Base-by-base conservation (phyloP, 2,329 filamentous ascomycete species). In the Claviceps paspali region DNA sequence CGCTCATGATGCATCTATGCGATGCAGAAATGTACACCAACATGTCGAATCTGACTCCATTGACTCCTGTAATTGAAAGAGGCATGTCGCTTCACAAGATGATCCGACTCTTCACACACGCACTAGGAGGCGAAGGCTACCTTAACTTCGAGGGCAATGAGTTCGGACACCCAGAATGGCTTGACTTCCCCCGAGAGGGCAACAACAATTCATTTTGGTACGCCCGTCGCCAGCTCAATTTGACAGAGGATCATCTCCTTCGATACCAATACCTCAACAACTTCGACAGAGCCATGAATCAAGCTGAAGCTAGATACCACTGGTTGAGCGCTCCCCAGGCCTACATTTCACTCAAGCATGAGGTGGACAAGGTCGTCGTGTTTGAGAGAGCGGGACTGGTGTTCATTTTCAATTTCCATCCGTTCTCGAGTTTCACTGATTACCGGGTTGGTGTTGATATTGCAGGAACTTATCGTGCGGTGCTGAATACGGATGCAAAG, bases 81-180 rank as follows among this genome's bases (percentile, higher is more conserved):
- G 91, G 91, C 38, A 81, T 98, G 66, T 74, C 83, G 4, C 65
- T 98, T 27, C 91, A 98, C 70, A 98, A 98, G 67, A 81, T 98
- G 81, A 95, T 98, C 51, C 82, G 91, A 11, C 74, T 98, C 12
- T 65, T 98, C 45, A 96, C 91, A 1, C 88, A 98, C 55, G 74
- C 70, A 29, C 73, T 98, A 12, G 91, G 91, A 41, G 91, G 91
- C 38, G 91, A 98, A 60, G 91, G 88, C 28, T 98, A 94, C 54
- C 80, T 98, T 37, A 98, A 96, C 64, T 98, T 98, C 50, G 87
- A 95, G 62, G 91, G 91, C 43, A 98, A 98, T 59, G 91, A 98
- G 60, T 98, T 98, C 52, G 91, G 91, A 1, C 91, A 98, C 55
- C 91, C 91, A 0, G 91, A 98, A 60, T 98, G 91, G 91, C 81